Evolutionary conservation across 768 basidiomycete genomes (phyloP).

Genomic region (Bullera alba): DNA sequence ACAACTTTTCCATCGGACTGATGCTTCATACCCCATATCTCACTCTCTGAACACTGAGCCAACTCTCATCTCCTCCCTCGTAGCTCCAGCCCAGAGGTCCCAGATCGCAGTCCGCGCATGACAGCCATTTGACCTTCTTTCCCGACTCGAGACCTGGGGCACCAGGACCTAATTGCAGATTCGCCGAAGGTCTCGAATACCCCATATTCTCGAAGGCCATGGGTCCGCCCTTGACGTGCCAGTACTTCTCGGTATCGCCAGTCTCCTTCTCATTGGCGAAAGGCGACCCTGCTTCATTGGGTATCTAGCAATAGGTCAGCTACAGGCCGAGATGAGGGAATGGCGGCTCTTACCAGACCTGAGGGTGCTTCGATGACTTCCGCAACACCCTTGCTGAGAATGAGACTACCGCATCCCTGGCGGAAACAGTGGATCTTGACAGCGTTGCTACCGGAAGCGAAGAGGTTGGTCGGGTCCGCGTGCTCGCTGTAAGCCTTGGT

Average conservation of each 20-base stretch:
- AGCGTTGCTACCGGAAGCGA: background rate
- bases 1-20: no score
- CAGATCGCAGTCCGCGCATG: slow-evolving; percentile 48
- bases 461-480: slow-evolving; percentile 5
- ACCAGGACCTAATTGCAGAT: slow-evolving; percentile 1
- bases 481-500: slow-evolving; percentile 9
- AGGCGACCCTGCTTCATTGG: slow-evolving; percentile 28
- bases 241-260: slow-evolving; percentile 3
- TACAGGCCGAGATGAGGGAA: background rate
- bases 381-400: slow-evolving; percentile 31
- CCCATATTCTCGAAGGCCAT: slow-evolving; percentile 47
- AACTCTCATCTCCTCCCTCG: slow-evolving; percentile 43
- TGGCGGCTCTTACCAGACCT: slow-evolving; percentile 24
- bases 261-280: slow-evolving; percentile 12
- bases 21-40: slow-evolving; percentile 37
- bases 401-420: slow-evolving; percentile 39
- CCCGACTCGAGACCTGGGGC: slow-evolving; percentile 6
- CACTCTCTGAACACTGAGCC: slow-evolving; percentile 40
- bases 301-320: slow-evolving; percentile 17
- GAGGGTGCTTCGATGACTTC: slow-evolving; percentile 20
- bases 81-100: slow-evolving; percentile 46
- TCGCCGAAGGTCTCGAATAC: slow-evolving; percentile 35
- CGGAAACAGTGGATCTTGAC: slow-evolving; percentile 39
- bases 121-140: slow-evolving; percentile 42
- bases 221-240: slow-evolving; percentile 38